A percentile compares a stretch with the other conserved stretches of the same genome.
phyloP scores from a whole-genome alignment of 768 basidiomycete genomes.

The Fibroporia radiculosa region DNA sequence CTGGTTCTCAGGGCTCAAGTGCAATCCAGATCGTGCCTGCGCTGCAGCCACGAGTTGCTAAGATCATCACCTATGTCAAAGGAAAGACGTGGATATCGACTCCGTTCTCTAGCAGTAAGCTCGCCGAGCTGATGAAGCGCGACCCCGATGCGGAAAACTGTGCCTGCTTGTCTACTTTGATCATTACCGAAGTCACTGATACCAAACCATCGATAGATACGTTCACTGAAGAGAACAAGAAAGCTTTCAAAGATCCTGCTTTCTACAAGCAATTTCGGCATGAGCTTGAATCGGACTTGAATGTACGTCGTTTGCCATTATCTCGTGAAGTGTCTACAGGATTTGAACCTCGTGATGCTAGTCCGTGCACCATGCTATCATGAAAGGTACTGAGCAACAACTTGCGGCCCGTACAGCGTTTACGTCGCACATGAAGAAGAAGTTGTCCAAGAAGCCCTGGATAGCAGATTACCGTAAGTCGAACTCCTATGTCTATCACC shows the following conservation, averaged over 20 bases:
- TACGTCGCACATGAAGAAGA: slow-evolving; percentile 37
- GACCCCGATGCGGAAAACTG: slow-evolving; percentile 34
- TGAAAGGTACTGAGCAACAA: slow-evolving; percentile 33
- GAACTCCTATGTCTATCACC: not conserved
- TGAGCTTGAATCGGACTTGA: slow-evolving; percentile 40
- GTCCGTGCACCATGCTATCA: slow-evolving; percentile 24
- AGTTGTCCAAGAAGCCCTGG: slow-evolving; percentile 48
- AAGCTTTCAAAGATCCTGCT: slow-evolving; percentile 38
- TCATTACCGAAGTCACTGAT: not conserved
- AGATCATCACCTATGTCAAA: slow-evolving; percentile 48
- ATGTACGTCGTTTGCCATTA: slow-evolving; percentile 26
- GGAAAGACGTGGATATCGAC: slow-evolving; percentile 52
- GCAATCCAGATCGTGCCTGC: slow-evolving; percentile 55
- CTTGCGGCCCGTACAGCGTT: slow-evolving; percentile 29
- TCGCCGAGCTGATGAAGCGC: slow-evolving; percentile 32
- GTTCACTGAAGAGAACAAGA: slow-evolving; percentile 45
- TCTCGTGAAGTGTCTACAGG: not conserved
- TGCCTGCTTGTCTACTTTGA: slow-evolving; percentile 24
- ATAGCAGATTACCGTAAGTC: slow-evolving; percentile 48
- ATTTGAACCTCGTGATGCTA: not conserved
- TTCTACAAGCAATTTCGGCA: slow-evolving; percentile 43
- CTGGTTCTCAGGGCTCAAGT: slow-evolving; percentile 45
- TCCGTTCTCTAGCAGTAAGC: slow-evolving; percentile 33
- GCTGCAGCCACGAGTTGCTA: slow-evolving; percentile 43
- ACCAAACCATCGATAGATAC: slow-evolving; percentile 24